Evolutionary conservation across 2,329 filamentous ascomycete species (phyloP), one percentile per base, ranked within the genome.

Genomic region (Bipolaris oryzae): DNA sequence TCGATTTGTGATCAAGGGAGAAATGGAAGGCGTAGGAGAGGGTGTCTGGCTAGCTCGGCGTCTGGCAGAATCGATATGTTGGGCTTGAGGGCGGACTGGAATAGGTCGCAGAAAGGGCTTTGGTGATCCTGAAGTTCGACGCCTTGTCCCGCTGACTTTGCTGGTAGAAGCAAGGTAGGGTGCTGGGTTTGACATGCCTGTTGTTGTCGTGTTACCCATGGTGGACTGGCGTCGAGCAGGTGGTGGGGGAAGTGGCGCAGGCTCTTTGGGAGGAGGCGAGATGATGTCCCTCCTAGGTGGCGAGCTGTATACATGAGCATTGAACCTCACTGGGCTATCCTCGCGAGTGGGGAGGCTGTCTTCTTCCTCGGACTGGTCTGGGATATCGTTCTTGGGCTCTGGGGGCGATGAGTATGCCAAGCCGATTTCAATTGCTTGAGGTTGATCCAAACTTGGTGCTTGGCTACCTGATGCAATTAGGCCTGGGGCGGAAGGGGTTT

Each of bases 21-120:
- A 34, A 35, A 66, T 68, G 3, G 67, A 61, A 10, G 70, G 65
- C 1, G 63, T 55, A n/a, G 64, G 50, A 13, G 48, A 58, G 7
- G 63, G 55, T 23, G 58, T 43, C 3, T 73, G 61, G 5, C 73
- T 74, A 7, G 75, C 72, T 20, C 62, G 62, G 31, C 75, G 72
- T 20, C 74, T 67, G 7, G 71, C 65, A 6, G 60, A 61, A 50
- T 71, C 69, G 10, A 62, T 46, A 38, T 71, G 68, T 47, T 73
- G 71, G 9, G 69, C 61, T 50, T 73, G 70, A 1, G 72, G 69
- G 4, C 74, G 65, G 4, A 77, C 68, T 4, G 75, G 75, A 13
- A 77, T 67, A 3, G 74, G 74, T 25, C 72, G 69, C 18, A 76
- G 57, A 42, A 74, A 75, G 13, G 74, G 73, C 55, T 76, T 76